These are phyloP conservation scores for Blakeslea trispora DNA, from an alignment of 371 early-diverging fungal species.

Conservation along the genomic window DNA sequence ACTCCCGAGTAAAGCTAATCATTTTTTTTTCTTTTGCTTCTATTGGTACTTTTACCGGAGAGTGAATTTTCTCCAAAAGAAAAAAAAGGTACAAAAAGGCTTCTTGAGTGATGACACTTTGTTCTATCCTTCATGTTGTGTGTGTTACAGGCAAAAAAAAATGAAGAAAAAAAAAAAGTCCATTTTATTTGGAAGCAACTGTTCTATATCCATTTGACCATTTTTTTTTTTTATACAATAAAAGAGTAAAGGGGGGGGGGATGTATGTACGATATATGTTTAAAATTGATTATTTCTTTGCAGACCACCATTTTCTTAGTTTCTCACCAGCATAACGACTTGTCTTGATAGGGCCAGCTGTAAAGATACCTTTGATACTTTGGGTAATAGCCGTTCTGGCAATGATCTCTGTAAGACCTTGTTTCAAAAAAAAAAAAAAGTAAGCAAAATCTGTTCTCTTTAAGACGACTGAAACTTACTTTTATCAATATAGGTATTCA, in stretches of 20 bases:
- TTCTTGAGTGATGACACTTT: too few species aligned
- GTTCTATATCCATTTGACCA: too few species aligned
- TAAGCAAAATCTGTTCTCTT: background rate
- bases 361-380: slow-evolving; percentile 88
- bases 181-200: too few species aligned
- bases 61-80: too few species aligned
- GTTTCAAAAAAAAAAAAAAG: background rate
- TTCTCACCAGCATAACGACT: slow-evolving; percentile 77
- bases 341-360: slow-evolving; percentile 82
- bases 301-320: slow-evolving; percentile 66
- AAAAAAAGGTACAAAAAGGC: too few species aligned
- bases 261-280: slow-evolving; percentile 2
- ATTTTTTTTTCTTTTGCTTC: too few species aligned
- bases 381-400: slow-evolving; percentile 85
- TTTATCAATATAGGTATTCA: slow-evolving; percentile 39
- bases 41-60: too few species aligned
- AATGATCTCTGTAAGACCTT: slow-evolving; percentile 45
- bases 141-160: background rate
- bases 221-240: too few species aligned
- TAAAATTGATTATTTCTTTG: slow-evolving; percentile 37
- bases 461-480: slow-evolving; percentile 21
- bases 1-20: too few species aligned
- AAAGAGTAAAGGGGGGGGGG: background rate
- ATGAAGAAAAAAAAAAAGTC: background rate
- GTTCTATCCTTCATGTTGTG: too few species aligned